These are phyloP conservation scores for Citrus maxima DNA, from an alignment of 345 rosid genomes.

Conservation along the genomic window DNA sequence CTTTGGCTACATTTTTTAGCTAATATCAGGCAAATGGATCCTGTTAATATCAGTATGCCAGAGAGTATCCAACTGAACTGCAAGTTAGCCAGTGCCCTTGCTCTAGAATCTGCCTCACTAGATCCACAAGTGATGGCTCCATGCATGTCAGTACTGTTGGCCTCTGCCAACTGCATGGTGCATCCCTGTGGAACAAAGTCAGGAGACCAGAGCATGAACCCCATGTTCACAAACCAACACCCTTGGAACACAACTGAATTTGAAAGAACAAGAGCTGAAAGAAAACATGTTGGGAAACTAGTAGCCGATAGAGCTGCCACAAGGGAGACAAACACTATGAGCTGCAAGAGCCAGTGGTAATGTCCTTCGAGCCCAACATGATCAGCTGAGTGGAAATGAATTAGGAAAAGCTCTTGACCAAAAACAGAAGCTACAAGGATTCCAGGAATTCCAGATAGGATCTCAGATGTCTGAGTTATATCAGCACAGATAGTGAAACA, in stretches of 20 bases:
- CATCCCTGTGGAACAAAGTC: slow-evolving; percentile 67
- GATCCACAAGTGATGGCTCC: slow-evolving; percentile 65
- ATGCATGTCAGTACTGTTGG: slow-evolving; percentile 27
- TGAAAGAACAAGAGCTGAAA: slow-evolving; percentile 56
- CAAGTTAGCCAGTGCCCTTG: slow-evolving; percentile 75
- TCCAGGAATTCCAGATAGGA: slow-evolving; percentile 48
- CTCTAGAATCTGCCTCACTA: slow-evolving; percentile 53
- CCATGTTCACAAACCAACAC: slow-evolving; percentile 86
- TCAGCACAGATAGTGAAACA: slow-evolving; percentile 64
- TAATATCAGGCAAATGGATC: slow-evolving; percentile 50
- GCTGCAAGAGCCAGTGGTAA: slow-evolving; percentile 85
- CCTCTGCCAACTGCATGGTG: slow-evolving; percentile 25
- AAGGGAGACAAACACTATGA: slow-evolving; percentile 61
- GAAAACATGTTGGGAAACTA: slow-evolving; percentile 46
- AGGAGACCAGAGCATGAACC: slow-evolving; percentile 80
- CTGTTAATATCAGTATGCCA: slow-evolving; percentile 54
- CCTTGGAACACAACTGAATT: slow-evolving; percentile 74
- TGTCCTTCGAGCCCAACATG: slow-evolving; percentile 89
- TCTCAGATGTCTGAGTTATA: slow-evolving; percentile 38
- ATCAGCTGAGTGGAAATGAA: slow-evolving; percentile 84
- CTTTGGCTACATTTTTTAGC: slow-evolving; percentile 30
- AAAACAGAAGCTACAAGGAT: slow-evolving; percentile 63
- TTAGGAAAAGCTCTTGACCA: slow-evolving; percentile 79
- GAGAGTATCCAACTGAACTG: slow-evolving; percentile 92
- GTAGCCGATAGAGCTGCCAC: slow-evolving; percentile 49